A percentile compares a stretch with the other conserved stretches of the same genome.
Conservation (phyloP, 371 early-diverging fungal species). For the Mucor irregularis region DNA sequence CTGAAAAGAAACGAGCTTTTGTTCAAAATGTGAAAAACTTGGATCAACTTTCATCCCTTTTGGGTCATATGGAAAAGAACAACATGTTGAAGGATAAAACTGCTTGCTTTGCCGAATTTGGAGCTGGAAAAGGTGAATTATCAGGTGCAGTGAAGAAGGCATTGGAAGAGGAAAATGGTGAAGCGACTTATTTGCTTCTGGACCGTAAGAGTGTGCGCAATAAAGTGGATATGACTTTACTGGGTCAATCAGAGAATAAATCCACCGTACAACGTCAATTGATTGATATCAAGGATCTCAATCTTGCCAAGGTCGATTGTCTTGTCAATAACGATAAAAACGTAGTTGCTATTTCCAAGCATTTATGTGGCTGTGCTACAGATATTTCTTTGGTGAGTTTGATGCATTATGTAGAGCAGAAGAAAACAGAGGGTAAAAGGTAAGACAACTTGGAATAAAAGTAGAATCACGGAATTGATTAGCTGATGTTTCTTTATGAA, state of each 20-base stretch:
- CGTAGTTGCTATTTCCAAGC: conserved; percentile 81
- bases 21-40: conserved; percentile 63
- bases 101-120: conserved; percentile 79
- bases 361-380: conserved; percentile 93
- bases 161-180: conserved; percentile 53
- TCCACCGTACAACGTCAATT: conserved; percentile 63
- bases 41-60: conserved; percentile 76
- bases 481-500: not conserved
- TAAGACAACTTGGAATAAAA: too few relatives aligned
- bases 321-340: conserved; percentile 41
- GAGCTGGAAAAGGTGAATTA: conserved; percentile 78
- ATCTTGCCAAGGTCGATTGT: conserved; percentile 49
- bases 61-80: conserved; percentile 73
- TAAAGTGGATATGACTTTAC: conserved; percentile 59
- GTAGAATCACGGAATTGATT: too few relatives aligned
- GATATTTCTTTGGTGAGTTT: conserved; percentile 83
- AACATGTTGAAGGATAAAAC: conserved; percentile 60
- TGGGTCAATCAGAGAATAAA: conserved; percentile 28
- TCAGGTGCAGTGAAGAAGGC: conserved; percentile 62
- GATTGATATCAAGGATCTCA: conserved; percentile 86
- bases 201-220: conserved; percentile 80
- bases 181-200: conserved; percentile 65
- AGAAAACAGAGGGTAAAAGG: conserved; percentile 30
- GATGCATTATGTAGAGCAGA: conserved; percentile 55
- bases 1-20: conserved; percentile 45